These are phyloP conservation scores for Staphylotrichum tortipilum DNA, from an alignment of 495 filamentous ascomycete species.

Conservation along the genomic window DNA sequence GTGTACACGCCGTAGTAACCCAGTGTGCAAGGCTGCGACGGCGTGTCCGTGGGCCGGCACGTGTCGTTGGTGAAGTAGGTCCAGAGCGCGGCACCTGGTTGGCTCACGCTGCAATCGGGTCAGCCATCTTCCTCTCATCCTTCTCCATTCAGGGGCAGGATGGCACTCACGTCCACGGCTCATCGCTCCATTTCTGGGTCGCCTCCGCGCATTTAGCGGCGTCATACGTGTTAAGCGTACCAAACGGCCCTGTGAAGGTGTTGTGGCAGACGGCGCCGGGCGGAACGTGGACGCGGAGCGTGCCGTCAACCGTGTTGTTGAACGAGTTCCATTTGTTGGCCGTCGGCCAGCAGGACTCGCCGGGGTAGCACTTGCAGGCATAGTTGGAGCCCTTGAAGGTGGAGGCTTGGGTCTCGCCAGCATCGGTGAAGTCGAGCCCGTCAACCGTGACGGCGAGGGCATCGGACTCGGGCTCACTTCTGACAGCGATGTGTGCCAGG, in stretches of 20 bases:
- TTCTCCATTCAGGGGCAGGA: too few relatives aligned
- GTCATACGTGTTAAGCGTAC: slow-evolving; percentile 30
- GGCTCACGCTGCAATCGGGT: slow-evolving; percentile 6
- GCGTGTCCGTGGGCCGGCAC: slow-evolving; percentile 40
- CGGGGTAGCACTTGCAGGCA: slow-evolving; percentile 37
- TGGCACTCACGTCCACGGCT: slow-evolving; percentile 28
- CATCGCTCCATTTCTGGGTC: slow-evolving; percentile 25
- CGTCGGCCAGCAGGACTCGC: slow-evolving; percentile 36
- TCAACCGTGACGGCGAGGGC: neutral
- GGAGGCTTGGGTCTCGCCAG: neutral
- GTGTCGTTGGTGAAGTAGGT: slow-evolving; percentile 34
- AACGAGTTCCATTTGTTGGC: slow-evolving; percentile 23
- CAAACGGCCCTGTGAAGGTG: slow-evolving; percentile 30
- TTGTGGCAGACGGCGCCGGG: slow-evolving; percentile 33
- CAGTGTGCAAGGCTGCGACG: slow-evolving; percentile 39
- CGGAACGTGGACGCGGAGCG: slow-evolving; percentile 29
- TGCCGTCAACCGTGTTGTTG: slow-evolving; percentile 33
- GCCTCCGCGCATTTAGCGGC: slow-evolving; percentile 30
- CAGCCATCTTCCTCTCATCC: neutral
- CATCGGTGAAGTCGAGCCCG: slow-evolving; percentile 8
- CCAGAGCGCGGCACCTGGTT: slow-evolving; percentile 20
- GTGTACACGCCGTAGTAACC: slow-evolving; percentile 46
- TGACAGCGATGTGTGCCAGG: neutral
- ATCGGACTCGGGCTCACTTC: neutral
- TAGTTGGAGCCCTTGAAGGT: slow-evolving; percentile 19